Percentiles rank a stretch among this genome's conserved stretches.
Evolutionary conservation across 768 basidiomycete genomes (phyloP).

Genomic region (Boletus sp.): DNA sequence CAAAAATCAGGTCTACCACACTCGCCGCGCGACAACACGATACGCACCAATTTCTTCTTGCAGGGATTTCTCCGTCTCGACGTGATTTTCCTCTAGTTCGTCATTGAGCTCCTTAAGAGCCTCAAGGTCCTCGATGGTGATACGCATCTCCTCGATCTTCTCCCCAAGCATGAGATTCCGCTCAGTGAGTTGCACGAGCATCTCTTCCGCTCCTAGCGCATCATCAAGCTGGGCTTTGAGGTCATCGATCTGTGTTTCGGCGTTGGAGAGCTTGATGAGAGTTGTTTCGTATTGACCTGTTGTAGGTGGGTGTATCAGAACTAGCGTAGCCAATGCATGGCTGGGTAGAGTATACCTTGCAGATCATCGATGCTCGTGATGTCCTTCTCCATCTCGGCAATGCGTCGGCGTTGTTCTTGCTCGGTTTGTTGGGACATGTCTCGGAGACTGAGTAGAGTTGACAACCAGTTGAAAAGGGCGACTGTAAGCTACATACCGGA

Average conservation of each 20-base stretch:
- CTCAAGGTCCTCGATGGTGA: conserved; percentile 95
- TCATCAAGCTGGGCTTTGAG: conserved; percentile 94
- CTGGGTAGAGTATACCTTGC: conserved; percentile 52
- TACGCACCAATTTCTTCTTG: conserved; percentile 83
- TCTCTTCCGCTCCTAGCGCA: conserved; percentile 92
- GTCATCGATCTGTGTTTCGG: conserved; percentile 90
- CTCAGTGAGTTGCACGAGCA: conserved; percentile 93
- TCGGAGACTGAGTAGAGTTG: conserved; percentile 55
- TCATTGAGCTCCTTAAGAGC: conserved; percentile 94
- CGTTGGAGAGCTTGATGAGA: conserved; percentile 78
- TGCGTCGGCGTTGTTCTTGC: conserved; percentile 73
- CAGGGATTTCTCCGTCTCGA: conserved; percentile 89
- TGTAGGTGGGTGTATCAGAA: conserved; percentile 5
- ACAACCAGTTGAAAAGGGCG: neutral
- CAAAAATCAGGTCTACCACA: neutral
- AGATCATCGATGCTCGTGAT: conserved; percentile 74
- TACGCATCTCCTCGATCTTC: conserved; percentile 98
- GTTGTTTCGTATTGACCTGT: conserved; percentile 78
- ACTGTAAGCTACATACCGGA: conserved; percentile 50
- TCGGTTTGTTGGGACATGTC: conserved; percentile 90
- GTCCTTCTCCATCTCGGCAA: conserved; percentile 90
- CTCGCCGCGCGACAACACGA: neutral
- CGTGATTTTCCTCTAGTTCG: conserved; percentile 94
- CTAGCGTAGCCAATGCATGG: neutral
- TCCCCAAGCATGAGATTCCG: conserved; percentile 90